Base-by-base conservation (phyloP, 805 yeast genomes). In the Starmerella etchellsii region DNA sequence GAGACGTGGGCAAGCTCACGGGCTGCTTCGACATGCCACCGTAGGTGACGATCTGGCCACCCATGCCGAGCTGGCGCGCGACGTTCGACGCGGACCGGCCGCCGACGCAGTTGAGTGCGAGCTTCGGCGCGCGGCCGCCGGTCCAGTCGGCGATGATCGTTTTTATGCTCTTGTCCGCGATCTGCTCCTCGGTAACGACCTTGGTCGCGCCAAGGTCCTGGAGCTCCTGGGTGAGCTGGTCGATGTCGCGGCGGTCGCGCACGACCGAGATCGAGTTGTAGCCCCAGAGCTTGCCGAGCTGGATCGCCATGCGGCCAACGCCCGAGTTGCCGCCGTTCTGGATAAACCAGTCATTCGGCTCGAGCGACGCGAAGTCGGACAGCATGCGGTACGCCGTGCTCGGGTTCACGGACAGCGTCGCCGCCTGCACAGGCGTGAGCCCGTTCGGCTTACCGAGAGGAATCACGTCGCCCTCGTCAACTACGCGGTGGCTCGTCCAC, bases 1-100 rank as follows among this genome's bases (percentile, higher is more conserved):
- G 64, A 0, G 94, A 74, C 1, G 95, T 84, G 30, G 97, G 95
- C 41, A 91, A 62, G n/a, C 74, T 71, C 10, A 91, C 93, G 2
- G 98, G 98, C 63, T 83, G 87, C 68, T 78, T 76, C 3, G 96
- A 83, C 98, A 91, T 91, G 29, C 94, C 97, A 26, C 99, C 99
- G 56, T 91, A 91, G 1, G 97, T 84, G 51, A 85, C 73, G 67
- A 91, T 65, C 36, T 76, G 70, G 1, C 91, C 94, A 52, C 81
- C 74, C 14, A 66, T 63, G 29, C 74, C 76, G 41, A 91, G 68
- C 58, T 85, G 88, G 51, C 95, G 70, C 9, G 94, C 88, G 51
- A 91, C 68, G 31, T 78, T 78, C 0, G 94, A 69, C 18, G 84
- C 73, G 28, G 84, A 78, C 45, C 79, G 71, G 26, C 99, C 99